Evolutionary conservation across 75 land plant species (phyloP).

Genomic region (Pinus albicaulis): DNA sequence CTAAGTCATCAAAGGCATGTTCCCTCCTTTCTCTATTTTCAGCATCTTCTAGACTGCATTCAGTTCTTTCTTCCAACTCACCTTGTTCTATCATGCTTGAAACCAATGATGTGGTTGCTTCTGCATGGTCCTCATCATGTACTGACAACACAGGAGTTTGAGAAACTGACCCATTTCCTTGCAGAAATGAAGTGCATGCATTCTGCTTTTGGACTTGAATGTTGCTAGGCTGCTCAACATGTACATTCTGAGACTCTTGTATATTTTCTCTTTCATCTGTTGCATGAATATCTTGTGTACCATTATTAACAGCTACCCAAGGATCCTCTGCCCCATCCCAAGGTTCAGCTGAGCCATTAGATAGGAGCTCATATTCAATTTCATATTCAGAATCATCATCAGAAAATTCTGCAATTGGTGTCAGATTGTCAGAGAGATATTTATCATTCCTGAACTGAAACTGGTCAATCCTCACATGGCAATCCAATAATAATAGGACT

Average conservation of each 20-base stretch:
- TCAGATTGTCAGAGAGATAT: not conserved
- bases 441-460: not conserved
- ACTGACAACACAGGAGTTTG: not conserved
- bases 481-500: not conserved
- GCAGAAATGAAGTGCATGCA: not conserved
- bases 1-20: conserved; percentile 53
- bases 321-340: conserved; percentile 62
- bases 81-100: not conserved
- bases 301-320: conserved; percentile 20
- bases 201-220: conserved; percentile 1
- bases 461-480: not conserved
- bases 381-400: conserved; percentile 83
- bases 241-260: not conserved
- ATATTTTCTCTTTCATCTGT: not conserved
- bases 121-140: not conserved
- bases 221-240: not conserved
- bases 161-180: not conserved
- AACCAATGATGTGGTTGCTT: not conserved
- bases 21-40: not conserved
- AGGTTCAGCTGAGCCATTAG: conserved; percentile 85
- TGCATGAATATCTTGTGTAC: not conserved
- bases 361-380: conserved; percentile 82
- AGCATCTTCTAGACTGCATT: conserved; percentile 3
- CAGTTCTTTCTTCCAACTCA: not conserved
- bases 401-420: conserved; percentile 42